Evolutionary conservation across 345 rosid genomes (phyloP).

Genomic region (Citrus medica): DNA sequence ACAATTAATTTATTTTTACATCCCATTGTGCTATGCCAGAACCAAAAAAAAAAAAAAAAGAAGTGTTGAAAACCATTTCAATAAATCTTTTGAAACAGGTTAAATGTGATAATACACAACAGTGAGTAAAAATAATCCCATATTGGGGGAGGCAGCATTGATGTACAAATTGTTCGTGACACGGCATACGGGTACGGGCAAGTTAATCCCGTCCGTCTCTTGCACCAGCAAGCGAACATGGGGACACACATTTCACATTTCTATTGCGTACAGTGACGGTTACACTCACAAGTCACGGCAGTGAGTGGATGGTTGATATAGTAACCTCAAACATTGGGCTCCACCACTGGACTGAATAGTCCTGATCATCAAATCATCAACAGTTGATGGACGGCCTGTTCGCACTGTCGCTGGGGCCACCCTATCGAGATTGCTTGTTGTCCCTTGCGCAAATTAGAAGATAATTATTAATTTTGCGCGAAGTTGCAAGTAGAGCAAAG

Average conservation of each 20-base stretch:
- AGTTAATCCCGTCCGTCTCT: neutral
- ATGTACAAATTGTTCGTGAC: neutral
- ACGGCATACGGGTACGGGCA: neutral
- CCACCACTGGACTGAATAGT: neutral
- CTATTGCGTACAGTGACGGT: neutral
- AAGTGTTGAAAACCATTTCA: too few species aligned
- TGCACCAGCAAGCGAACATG: neutral
- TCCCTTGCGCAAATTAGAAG: too few species aligned
- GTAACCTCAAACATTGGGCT: neutral
- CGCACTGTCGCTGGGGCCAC: neutral
- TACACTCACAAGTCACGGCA: neutral
- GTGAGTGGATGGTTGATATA: constrained; percentile 9
- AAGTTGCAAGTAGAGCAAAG: too few species aligned
- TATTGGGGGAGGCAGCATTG: neutral
- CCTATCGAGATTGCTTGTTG: too few species aligned
- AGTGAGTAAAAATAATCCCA: neutral
- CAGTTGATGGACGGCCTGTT: neutral
- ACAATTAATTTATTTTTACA: too few species aligned
- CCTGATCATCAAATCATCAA: neutral
- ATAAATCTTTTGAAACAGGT: too few species aligned
- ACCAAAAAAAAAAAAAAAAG: too few species aligned
- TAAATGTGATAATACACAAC: neutral
- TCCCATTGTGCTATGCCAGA: too few species aligned
- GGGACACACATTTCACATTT: neutral
- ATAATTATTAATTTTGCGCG: too few species aligned